phyloP scores from a whole-genome alignment of 2,329 filamentous ascomycete species.

The Beauveria brongniartii region DNA sequence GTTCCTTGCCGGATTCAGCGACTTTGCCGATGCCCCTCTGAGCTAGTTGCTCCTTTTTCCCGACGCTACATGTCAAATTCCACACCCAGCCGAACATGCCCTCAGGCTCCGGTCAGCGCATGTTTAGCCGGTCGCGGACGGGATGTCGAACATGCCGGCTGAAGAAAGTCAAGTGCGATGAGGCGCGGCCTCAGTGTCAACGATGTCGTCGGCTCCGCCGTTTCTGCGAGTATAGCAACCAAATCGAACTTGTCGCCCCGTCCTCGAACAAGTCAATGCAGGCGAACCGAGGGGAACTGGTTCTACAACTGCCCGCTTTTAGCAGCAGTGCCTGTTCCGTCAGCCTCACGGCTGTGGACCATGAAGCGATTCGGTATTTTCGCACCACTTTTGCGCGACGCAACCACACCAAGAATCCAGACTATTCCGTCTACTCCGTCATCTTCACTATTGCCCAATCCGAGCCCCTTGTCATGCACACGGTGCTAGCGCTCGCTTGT shows the following conservation, averaged over 20 bases:
- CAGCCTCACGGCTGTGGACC: constrained; percentile 21
- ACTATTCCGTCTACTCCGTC: constrained; percentile 27
- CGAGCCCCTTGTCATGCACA: constrained; percentile 29
- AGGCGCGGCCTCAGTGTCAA: constrained; percentile 19
- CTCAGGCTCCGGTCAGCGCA: not conserved
- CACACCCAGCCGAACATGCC: not conserved
- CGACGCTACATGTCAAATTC: not conserved
- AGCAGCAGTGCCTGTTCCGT: constrained; percentile 17
- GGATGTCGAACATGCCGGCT: constrained; percentile 22
- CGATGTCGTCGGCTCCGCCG: constrained; percentile 20
- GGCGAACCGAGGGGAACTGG: not conserved
- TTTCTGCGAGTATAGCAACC: constrained; percentile 22
- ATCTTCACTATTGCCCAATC: constrained; percentile 25
- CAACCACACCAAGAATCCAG: constrained; percentile 29
- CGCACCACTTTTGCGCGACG: constrained; percentile 26
- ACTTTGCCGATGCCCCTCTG: not conserved
- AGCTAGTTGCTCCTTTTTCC: not conserved
- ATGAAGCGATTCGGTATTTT: constrained; percentile 28
- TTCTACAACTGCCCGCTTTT: constrained; percentile 9
- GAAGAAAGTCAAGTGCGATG: constrained; percentile 27
- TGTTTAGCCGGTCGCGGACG: constrained; percentile 14
- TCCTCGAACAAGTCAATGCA: not conserved
- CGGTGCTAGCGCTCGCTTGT: constrained; percentile 25
- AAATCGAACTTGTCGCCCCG: constrained; percentile 9
- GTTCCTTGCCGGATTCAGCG: not conserved